These are phyloP conservation scores for Solanum appendiculatum DNA, from an alignment of 257 asterid species.

Conservation along the genomic window DNA sequence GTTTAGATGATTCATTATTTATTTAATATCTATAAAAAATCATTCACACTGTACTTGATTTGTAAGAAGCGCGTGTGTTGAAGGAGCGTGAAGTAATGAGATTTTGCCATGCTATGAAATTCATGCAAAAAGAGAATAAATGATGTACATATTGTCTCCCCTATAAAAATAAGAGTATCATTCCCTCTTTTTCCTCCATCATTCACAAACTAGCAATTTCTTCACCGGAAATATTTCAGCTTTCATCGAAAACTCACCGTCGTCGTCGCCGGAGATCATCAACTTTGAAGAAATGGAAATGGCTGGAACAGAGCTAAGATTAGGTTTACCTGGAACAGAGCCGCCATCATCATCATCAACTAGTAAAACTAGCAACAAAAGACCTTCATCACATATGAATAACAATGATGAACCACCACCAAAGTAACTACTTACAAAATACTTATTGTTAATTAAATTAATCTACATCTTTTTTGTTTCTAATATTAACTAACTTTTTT, in stretches of 20 bases:
- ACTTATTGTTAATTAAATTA: not conserved
- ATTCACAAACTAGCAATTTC: not conserved
- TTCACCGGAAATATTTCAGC: not conserved
- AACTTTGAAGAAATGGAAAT: not conserved
- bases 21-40: too few relatives aligned
- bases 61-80: not conserved
- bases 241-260: not conserved
- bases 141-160: not conserved
- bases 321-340: slow-evolving; percentile 70
- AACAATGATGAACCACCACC: slow-evolving; percentile 30
- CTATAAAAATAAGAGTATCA: slow-evolving; percentile 7
- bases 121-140: slow-evolving; percentile 9
- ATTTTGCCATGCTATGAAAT: not conserved
- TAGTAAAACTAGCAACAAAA: slow-evolving; percentile 34
- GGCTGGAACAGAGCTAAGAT: slow-evolving; percentile 52
- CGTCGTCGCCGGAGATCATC: not conserved
- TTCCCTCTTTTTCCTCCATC: not conserved
- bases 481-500: not conserved
- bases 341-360: slow-evolving; percentile 4
- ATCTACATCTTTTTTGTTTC: not conserved
- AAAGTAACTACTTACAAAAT: slow-evolving; percentile 35
- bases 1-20: rapidly evolving
- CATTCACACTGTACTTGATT: not conserved
- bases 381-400: slow-evolving; percentile 48
- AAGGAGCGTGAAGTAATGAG: not conserved